Percentiles rank a stretch among this genome's conserved stretches.
These are phyloP conservation scores for Xylariaceae sp. DNA, from an alignment of 2,329 filamentous ascomycete species.

Conservation along the genomic window DNA sequence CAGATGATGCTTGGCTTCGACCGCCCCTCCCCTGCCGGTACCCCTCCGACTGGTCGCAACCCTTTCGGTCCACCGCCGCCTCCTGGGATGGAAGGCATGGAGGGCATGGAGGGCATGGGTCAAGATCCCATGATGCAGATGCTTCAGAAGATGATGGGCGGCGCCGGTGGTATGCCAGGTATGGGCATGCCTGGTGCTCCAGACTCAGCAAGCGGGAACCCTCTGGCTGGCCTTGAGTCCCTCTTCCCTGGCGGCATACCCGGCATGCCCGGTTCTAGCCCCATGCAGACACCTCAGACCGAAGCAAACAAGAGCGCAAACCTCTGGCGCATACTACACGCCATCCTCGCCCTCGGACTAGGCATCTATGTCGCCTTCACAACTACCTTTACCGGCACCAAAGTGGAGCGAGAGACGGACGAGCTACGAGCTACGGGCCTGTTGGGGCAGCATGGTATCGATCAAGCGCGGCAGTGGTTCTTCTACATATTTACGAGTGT, in stretches of 20 bases:
- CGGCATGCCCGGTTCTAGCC: slow-evolving; percentile 28
- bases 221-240: slow-evolving; percentile 31
- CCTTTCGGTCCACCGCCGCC: slow-evolving; percentile 20
- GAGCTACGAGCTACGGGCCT: slow-evolving; percentile 34
- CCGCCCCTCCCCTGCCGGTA: slow-evolving; percentile 26
- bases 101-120: slow-evolving; percentile 27
- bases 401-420: slow-evolving; percentile 51
- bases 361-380: slow-evolving; percentile 67
- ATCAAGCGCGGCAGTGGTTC: slow-evolving; percentile 48
- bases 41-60: slow-evolving; percentile 15
- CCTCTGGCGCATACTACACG: slow-evolving; percentile 71
- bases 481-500: slow-evolving; percentile 80
- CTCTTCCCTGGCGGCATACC: slow-evolving; percentile 30
- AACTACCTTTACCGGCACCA: slow-evolving; percentile 66
- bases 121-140: slow-evolving; percentile 71
- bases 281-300: slow-evolving; percentile 21
- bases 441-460: slow-evolving; percentile 25
- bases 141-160: slow-evolving; percentile 62
- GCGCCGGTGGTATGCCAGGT: slow-evolving; percentile 24
- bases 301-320: slow-evolving; percentile 38
- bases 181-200: slow-evolving; percentile 27
- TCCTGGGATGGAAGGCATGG: slow-evolving; percentile 23
- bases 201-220: slow-evolving; percentile 31
- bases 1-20: slow-evolving; percentile 62
- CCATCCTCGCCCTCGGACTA: slow-evolving; percentile 64